These are phyloP conservation scores for Drechslera avenae DNA, from an alignment of 2,329 filamentous ascomycete species.

Conservation along the genomic window DNA sequence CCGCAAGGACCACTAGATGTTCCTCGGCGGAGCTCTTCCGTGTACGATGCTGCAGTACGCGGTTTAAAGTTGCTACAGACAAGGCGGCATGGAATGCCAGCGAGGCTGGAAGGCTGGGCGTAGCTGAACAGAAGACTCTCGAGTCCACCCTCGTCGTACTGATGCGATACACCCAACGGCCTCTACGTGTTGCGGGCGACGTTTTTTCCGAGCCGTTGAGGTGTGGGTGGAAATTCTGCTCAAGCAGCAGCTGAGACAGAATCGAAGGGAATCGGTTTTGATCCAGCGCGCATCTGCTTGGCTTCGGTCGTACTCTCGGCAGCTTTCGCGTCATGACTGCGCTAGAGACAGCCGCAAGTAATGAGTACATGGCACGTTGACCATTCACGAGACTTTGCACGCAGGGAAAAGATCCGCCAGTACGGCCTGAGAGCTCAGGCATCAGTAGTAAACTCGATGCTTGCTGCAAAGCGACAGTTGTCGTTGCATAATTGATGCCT, in stretches of 20 bases:
- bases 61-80: not conserved
- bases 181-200: not conserved
- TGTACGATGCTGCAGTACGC: not conserved
- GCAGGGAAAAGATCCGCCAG: not conserved
- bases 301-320: conserved; percentile 9
- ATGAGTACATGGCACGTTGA: not conserved
- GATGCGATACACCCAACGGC: not conserved
- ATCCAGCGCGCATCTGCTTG: conserved; percentile 4
- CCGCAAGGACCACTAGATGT: not conserved
- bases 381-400: not conserved
- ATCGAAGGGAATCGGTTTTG: conserved; percentile 2
- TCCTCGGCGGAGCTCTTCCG: not conserved
- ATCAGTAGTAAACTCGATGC: not conserved
- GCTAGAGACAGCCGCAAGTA: not conserved
- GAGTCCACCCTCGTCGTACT: not conserved
- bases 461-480: not conserved
- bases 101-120: not conserved
- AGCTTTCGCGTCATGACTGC: conserved; percentile 5
- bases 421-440: not conserved
- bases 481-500: conserved; percentile 3
- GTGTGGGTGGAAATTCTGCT: conserved; percentile 15
- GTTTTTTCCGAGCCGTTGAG: not conserved
- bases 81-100: not conserved
- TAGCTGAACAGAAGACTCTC: not conserved
- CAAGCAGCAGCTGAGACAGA: conserved; percentile 11